Percentiles rank a stretch among this genome's conserved stretches.
Evolutionary conservation across 2,329 filamentous ascomycete genomes (phyloP).

Genomic region (Exophiala xenobiotica): DNA sequence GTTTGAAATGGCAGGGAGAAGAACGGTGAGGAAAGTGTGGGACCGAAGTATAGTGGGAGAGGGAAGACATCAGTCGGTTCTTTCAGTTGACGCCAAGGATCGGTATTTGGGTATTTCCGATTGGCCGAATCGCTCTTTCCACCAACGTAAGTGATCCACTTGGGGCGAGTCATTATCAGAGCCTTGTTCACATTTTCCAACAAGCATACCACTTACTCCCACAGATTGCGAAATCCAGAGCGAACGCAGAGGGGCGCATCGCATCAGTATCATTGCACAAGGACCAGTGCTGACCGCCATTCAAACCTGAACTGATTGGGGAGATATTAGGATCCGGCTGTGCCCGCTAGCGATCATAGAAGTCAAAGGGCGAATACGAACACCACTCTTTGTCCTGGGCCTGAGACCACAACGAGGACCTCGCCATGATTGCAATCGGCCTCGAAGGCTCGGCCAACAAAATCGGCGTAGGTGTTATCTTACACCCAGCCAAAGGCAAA

Average conservation of each 20-base stretch:
- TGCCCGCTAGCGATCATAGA: background rate
- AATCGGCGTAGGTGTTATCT: slow-evolving; percentile 88
- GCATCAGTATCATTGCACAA: too few species aligned
- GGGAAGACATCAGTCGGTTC: slow-evolving; percentile 21
- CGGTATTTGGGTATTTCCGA: slow-evolving; percentile 1
- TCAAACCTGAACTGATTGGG: too few species aligned
- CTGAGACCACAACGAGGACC: background rate
- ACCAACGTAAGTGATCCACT: too few species aligned
- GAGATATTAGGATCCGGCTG: too few species aligned
- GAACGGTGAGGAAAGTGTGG: background rate
- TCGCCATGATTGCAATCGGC: slow-evolving; percentile 64
- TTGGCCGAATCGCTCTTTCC: background rate
- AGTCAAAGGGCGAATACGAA: background rate
- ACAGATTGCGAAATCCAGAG: too few species aligned
- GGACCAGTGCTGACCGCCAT: too few species aligned
- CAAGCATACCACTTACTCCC: background rate
- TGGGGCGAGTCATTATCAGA: background rate
- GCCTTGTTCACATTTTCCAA: background rate
- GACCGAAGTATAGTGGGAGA: slow-evolving; percentile 33
- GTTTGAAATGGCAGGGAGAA: background rate
- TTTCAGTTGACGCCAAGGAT: slow-evolving; percentile 24
- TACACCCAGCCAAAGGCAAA: slow-evolving; percentile 60
- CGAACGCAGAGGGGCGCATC: too few species aligned
- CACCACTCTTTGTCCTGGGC: background rate
- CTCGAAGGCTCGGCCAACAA: slow-evolving; percentile 98